Evolutionary conservation across 2,329 filamentous ascomycete genomes (phyloP).

Genomic region (Dichotomopilus funicola): DNA sequence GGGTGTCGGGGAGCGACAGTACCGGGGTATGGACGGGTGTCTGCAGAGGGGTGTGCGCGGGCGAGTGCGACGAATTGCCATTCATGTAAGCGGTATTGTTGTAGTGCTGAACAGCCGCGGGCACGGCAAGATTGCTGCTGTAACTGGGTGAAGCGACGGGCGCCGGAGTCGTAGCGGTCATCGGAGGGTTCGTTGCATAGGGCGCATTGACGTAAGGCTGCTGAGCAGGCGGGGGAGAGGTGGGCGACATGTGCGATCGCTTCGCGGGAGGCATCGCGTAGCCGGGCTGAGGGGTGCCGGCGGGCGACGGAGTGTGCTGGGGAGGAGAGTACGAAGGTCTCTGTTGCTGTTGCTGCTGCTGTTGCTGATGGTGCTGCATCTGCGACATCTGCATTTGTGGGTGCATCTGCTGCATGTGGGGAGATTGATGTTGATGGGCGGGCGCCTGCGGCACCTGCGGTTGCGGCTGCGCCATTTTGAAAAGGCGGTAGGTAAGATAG

Average conservation of each 20-base stretch:
- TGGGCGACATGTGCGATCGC: slow-evolving; percentile 64
- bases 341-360: slow-evolving; percentile 38
- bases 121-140: slow-evolving; percentile 27
- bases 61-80: slow-evolving; percentile 16
- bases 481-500: background rate
- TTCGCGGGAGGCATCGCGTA: slow-evolving; percentile 63
- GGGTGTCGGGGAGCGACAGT: slow-evolving; percentile 18
- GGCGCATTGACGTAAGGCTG: slow-evolving; percentile 41
- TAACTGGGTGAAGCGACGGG: slow-evolving; percentile 35
- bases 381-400: slow-evolving; percentile 7
- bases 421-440: slow-evolving; percentile 12
- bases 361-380: slow-evolving; percentile 4
- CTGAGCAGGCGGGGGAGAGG: slow-evolving; percentile 26
- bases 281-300: slow-evolving; percentile 42
- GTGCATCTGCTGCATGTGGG: slow-evolving; percentile 8
- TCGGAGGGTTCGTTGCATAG: slow-evolving; percentile 15
- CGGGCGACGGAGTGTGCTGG: slow-evolving; percentile 56
- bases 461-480: slow-evolving; percentile 54
- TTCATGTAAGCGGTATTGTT: slow-evolving; percentile 19
- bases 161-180: slow-evolving; percentile 12
- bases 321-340: slow-evolving; percentile 54
- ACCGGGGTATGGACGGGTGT: slow-evolving; percentile 6
- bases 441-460: slow-evolving; percentile 37
- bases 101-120: slow-evolving; percentile 20
- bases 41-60: background rate